Conservation (phyloP, 192 early-diverging fungal species). For the Umbelopsis sp. region DNA sequence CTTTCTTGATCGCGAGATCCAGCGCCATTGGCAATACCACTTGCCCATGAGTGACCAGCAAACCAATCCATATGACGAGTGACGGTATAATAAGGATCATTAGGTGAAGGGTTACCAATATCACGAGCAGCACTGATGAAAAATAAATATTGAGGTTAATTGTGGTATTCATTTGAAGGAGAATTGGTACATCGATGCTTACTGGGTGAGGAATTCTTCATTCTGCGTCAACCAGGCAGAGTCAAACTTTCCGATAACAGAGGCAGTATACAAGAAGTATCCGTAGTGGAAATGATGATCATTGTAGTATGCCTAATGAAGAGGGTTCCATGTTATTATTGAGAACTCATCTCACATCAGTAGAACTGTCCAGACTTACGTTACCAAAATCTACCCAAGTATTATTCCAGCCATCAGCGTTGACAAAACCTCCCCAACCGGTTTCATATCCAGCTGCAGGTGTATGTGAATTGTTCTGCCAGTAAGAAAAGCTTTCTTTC, state of each 20-base stretch:
- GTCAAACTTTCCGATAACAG: slow-evolving; percentile 49
- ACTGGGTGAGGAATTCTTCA: slow-evolving; percentile 6
- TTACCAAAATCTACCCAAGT: slow-evolving; percentile 50
- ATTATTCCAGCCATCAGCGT: slow-evolving; percentile 35
- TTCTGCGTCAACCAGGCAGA: slow-evolving; percentile 33
- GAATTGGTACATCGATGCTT: not conserved
- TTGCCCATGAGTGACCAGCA: slow-evolving; percentile 59
- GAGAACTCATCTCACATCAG: not conserved
- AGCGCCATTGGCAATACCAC: slow-evolving; percentile 33
- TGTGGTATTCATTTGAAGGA: not conserved
- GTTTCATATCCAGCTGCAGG: slow-evolving; percentile 37
- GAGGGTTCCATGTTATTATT: not conserved
- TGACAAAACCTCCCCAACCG: slow-evolving; percentile 53
- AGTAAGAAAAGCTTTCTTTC: slow-evolving; percentile 7
- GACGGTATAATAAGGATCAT: slow-evolving; percentile 45
- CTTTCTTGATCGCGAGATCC: slow-evolving; percentile 51
- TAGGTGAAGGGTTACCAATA: slow-evolving; percentile 50
- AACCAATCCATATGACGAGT: slow-evolving; percentile 54
- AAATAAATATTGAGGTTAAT: not conserved
- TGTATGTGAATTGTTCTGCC: not conserved
- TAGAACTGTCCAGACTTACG: slow-evolving; percentile 31
- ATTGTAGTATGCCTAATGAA: slow-evolving; percentile 43
- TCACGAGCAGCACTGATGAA: slow-evolving; percentile 48
- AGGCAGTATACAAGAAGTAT: slow-evolving; percentile 55
- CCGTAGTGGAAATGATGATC: slow-evolving; percentile 67